Evolutionary conservation across 1,139 yeast genomes (phyloP).

Genomic region (Starmera stellimalicola): DNA sequence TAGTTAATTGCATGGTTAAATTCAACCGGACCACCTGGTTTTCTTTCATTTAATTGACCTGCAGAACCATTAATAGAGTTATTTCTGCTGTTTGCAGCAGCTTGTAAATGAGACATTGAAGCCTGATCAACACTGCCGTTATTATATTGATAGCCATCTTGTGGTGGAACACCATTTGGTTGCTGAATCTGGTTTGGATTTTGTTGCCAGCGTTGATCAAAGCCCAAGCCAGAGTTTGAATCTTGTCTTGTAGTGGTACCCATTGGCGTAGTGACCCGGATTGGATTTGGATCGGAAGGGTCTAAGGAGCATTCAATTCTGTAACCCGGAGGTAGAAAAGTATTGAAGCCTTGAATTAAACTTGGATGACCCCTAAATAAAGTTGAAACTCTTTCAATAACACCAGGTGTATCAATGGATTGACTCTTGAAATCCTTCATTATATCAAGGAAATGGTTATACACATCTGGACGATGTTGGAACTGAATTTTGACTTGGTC

Average conservation of each 20-base stretch:
- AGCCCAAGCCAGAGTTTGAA: slow-evolving; percentile 4
- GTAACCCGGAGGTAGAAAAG: slow-evolving; percentile 95
- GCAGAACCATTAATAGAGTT: slow-evolving; percentile 3
- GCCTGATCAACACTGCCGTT: slow-evolving; percentile 2
- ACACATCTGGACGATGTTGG: slow-evolving; percentile 87
- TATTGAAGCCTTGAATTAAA: slow-evolving; percentile 92
- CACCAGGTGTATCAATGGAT: slow-evolving; percentile 96
- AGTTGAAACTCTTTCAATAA: slow-evolving; percentile 86
- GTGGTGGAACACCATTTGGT: not conserved
- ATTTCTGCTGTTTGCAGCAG: slow-evolving; percentile 27
- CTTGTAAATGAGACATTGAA: slow-evolving; percentile 28
- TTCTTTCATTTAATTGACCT: slow-evolving; percentile 18
- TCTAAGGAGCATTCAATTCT: slow-evolving; percentile 86
- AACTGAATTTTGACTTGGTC: slow-evolving; percentile 95
- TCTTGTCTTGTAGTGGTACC: slow-evolving; percentile 51
- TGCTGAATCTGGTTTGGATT: not conserved
- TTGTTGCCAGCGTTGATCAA: slow-evolving; percentile 7
- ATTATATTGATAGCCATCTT: slow-evolving; percentile 2
- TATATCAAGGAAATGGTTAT: slow-evolving; percentile 90
- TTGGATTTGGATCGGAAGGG: slow-evolving; percentile 87
- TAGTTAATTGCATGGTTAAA: slow-evolving; percentile 95
- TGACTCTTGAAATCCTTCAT: slow-evolving; percentile 98
- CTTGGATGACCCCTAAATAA: slow-evolving; percentile 88
- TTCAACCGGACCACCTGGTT: slow-evolving; percentile 76
- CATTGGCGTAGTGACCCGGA: slow-evolving; percentile 90